Evolutionary conservation across 345 rosid species (phyloP), one percentile per base, ranked within the genome.

Genomic region (Eucalyptus cloeziana): DNA sequence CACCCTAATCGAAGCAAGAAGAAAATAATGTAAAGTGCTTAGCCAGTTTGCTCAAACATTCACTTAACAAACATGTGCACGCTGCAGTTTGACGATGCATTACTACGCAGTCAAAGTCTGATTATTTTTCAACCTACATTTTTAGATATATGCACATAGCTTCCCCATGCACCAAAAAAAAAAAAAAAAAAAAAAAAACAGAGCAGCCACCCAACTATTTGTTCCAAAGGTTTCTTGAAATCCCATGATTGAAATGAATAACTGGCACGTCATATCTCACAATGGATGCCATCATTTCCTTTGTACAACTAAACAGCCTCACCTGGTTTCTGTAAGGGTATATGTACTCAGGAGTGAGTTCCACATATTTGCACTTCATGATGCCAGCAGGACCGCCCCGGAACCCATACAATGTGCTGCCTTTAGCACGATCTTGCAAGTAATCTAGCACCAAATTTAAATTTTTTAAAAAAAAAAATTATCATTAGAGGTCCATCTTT

Each of bases 311-410:
- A 71, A 8, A 64, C 85, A 79, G 76, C 27, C 87, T 56, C 89
- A 97, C 99, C 99, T 97, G 99, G 88, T 97, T 97, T 93, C 99
- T 94, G 69, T 97, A 97, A 15, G 99, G 98, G 86, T 94, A 90
- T 15, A 98, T 94, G 90, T 91, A 97, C 25, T 97, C 97, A 3
- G 97, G 62, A 87, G 93, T 95, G 86, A 98, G 90, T 86, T 96
- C 98, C 60, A 95, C 85, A 76, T 96, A 96, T 91, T 97, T 98
- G 87, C 99, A 92, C 86, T 97, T 98, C 99, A 97, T 95, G 89
- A 97, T 96, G 69, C 99, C 99, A 56, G 99, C 99, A 86, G 99
- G 99, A 91, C 99, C 99, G 2, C 99, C 99, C 87, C 94, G 94
- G 91, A 97, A 98, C 7, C 99, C 99, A 85, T 95, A 97, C 91